Base-by-base conservation (phyloP, 805 yeast species). In the Maudiozyma barnettii region DNA sequence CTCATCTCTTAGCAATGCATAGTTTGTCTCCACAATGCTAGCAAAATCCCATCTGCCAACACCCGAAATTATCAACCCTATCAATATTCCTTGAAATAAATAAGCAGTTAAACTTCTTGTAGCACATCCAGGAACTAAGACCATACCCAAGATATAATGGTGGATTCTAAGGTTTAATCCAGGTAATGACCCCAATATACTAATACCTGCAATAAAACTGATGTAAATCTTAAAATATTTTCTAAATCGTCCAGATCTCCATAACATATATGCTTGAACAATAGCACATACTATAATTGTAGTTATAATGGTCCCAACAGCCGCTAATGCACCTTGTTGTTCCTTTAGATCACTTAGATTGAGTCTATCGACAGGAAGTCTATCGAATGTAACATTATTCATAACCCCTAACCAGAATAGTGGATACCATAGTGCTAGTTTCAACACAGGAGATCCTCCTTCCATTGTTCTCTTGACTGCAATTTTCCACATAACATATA, bases 21-120 rank as follows among this genome's bases (percentile, higher is more conserved):
- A 66, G 22, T 75, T 75, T 0, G 96, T 86, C 59, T 91, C 96
- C 1, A 85, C 79, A 48, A 91, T 79, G 13, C 96, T 81, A 2
- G 95, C 97, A 57, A 84, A 81, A 47, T 93, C 97, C 99, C 99
- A 91, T 47, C 95, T 71, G 0, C 95, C 78, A 1, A 87, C 79
- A 0, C 99, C 99, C 20, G 90, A 83, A 5, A 89, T 71, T 44
- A 84, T 73, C 41, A 91, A 69, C 0, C 97, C 99, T 0, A 87
- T 61, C 21, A 91, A 67, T 1, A 91, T 75, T 2, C 97, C 98
- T 61, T 90, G 96, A 59, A 86, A 83, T 8, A 83, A 56, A 54
- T 84, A 70, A 0, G 90, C 89, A 0, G 85, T 72, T 38, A 76
- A 60, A 0, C 93, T 90, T 53, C 79, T 70, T 0, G 91, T 84